Conservation (phyloP, 1,284 basidiomycete species). For the Xerocomus alliaceus region DNA sequence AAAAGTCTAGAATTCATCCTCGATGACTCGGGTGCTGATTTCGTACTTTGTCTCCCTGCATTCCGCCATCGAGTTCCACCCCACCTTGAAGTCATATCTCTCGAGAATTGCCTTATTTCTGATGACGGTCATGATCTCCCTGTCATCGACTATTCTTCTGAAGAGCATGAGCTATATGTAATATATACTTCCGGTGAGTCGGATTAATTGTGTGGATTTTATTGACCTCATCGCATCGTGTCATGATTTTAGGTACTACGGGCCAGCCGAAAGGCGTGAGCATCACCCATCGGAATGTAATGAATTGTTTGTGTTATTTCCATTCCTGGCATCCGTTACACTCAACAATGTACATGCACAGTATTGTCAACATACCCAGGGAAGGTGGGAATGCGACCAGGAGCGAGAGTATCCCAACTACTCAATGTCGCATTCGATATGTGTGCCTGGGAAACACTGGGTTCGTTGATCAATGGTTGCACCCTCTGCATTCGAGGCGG, state of each 20-base stretch:
- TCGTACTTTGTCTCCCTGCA: neutral
- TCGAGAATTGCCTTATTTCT: neutral
- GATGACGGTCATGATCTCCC: neutral
- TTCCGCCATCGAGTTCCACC: neutral
- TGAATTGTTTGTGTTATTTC: neutral
- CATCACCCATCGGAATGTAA: neutral
- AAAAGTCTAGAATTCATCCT: constrained; percentile 1
- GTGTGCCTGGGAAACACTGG: neutral
- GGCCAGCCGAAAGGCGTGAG: neutral
- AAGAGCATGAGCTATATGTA: neutral
- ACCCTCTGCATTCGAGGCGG: neutral
- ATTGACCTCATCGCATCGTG: neutral
- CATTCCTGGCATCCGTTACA: neutral
- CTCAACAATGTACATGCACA: neutral
- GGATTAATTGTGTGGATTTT: neutral
- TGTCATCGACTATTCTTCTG: neutral
- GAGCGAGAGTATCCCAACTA: neutral
- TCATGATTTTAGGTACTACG: neutral
- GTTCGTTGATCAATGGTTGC: neutral
- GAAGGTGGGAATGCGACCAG: neutral
- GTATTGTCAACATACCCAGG: neutral
- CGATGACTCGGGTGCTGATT: neutral
- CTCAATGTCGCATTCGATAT: constrained; percentile 1
- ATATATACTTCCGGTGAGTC: constrained; percentile 1
- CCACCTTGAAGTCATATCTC: neutral